Base-by-base conservation (phyloP, 768 basidiomycete species). In the Suillus sp. region DNA sequence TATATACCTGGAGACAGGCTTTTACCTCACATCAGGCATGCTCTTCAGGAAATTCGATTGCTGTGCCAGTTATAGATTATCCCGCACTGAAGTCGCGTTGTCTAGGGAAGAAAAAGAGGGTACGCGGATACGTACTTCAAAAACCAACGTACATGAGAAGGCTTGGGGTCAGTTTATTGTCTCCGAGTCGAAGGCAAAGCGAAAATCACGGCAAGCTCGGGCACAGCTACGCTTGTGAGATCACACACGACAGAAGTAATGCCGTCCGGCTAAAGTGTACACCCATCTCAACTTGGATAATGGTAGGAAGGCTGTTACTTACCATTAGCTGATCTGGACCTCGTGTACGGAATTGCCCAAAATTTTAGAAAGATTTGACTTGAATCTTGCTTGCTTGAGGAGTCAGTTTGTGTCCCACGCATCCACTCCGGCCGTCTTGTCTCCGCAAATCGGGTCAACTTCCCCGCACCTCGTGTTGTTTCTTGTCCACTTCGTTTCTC, bases 1-100 rank as follows among this genome's bases (percentile, higher is more conserved):
- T 74, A 68, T 76, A 74, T 74, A 76, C 67, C 55, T 30, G 18
- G 59, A 51, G 47, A 30, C 45, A 22, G 62, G 62, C 61, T 64
- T 56, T 74, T 76, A 74, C 75, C 75, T 74, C 73, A 74, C 71
- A 59, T 6, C 50, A 11, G 34, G 42, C 55, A 51, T 62, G 64
- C 54, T 25, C 35, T 67, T 69, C 61, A 60, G 70, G 67, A 60
- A 47, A 73, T 61, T 53, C 53, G 40, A 66, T 66, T 71, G 66
- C 69, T 66, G 64, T 71, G 64, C 69, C 37, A 43, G 38, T 64
- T 65, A 38, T 54, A 59, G 64, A 67, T 73, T 76, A 6, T 30
- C 56, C 56, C 69, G 68, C 67, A 66, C 71, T 64, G 58, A 67
- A 75, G 71, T 74, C 67, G 67, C 73, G 75, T 74, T 59, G 62